Conservation (phyloP, 2,329 filamentous ascomycete species). For the Coniella vitis region DNA sequence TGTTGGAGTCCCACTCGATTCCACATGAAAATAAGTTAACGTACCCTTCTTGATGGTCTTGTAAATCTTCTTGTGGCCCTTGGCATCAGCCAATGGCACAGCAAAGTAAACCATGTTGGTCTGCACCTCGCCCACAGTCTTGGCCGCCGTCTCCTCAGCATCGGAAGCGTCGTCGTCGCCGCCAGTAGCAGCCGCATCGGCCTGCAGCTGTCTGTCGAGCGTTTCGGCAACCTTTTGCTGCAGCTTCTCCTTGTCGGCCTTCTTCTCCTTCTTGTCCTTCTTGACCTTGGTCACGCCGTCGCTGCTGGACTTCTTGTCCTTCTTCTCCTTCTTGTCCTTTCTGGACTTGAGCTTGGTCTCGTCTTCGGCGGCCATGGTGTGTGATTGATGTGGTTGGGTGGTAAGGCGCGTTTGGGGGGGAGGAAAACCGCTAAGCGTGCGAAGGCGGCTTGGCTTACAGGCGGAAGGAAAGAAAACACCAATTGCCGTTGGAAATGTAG, state of each 20-base stretch:
- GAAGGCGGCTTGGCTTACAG: too few relatives aligned
- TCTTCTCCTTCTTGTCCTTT: constrained; percentile 52
- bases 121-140: constrained; percentile 32
- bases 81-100: constrained; percentile 71
- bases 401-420: too few relatives aligned
- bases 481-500: too few relatives aligned
- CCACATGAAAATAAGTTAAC: constrained; percentile 19
- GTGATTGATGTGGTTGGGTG: not conserved
- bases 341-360: constrained; percentile 39
- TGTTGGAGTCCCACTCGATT: too few relatives aligned
- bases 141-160: constrained; percentile 27
- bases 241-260: constrained; percentile 68
- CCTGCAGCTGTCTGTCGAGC: constrained; percentile 59
- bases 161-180: constrained; percentile 31
- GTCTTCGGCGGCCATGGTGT: not conserved
- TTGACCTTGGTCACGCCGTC: constrained; percentile 47
- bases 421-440: too few relatives aligned
- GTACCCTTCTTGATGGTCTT: constrained; percentile 57
- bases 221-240: constrained; percentile 50
- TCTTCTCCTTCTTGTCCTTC: constrained; percentile 60
- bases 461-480: too few relatives aligned
- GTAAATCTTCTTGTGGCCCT: constrained; percentile 62
- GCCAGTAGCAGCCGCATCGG: constrained; percentile 43
- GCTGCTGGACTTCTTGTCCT: constrained; percentile 45
- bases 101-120: constrained; percentile 71